A percentile compares a stretch with the other conserved stretches of the same genome.
Conservation (phyloP, 2,329 filamentous ascomycete species). For the Venturia nashicola region DNA sequence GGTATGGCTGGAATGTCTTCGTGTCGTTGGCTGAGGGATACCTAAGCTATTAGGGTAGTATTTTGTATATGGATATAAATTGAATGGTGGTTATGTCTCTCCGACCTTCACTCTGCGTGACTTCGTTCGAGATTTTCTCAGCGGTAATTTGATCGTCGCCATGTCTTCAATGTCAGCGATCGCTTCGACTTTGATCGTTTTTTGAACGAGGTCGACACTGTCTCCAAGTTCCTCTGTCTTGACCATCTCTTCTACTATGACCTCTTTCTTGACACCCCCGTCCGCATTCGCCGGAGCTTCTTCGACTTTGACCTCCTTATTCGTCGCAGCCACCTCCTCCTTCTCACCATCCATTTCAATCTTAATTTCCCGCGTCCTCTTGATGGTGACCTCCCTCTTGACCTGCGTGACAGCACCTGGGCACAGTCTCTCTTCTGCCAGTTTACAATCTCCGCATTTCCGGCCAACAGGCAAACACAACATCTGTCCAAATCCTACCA, state of each 20-base stretch:
- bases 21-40: too few species aligned
- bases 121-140: background rate
- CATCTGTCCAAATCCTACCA: conserved; percentile 81
- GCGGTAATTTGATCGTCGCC: background rate
- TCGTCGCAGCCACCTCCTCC: conserved; percentile 17
- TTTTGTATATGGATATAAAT: background rate
- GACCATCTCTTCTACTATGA: background rate
- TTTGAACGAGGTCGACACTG: background rate
- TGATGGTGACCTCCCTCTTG: conserved; percentile 29
- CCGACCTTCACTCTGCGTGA: background rate
- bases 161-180: background rate
- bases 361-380: conserved; percentile 18
- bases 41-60: background rate
- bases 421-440: conserved; percentile 67
- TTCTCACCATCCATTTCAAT: conserved; percentile 22
- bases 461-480: conserved; percentile 71
- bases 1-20: too few species aligned
- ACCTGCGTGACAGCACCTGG: conserved; percentile 38
- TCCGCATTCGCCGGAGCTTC: conserved; percentile 9
- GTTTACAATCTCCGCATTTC: conserved; percentile 73
- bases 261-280: background rate
- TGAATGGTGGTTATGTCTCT: background rate
- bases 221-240: background rate
- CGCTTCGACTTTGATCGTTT: background rate
- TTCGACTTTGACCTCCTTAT: conserved; percentile 3